A percentile compares a stretch with the other conserved stretches of the same genome.
Evolutionary conservation across 192 early-diverging fungal genomes (phyloP).

Genomic region (Jimgerdemannia flammicorona): DNA sequence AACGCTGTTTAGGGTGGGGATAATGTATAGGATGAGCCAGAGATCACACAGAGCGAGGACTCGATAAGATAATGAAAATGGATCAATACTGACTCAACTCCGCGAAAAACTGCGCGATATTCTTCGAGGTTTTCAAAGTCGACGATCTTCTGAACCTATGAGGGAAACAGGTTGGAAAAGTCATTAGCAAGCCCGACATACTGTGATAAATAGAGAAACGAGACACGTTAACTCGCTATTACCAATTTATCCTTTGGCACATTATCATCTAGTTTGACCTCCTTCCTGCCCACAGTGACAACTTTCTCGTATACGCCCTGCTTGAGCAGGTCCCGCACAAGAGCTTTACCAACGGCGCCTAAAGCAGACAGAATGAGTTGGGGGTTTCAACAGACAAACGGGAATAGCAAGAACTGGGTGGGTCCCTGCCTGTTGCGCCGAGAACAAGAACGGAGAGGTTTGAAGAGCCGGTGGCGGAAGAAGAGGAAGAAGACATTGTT

Average conservation of each 20-base stretch:
- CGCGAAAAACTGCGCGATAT: conserved; percentile 30
- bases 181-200: not conserved
- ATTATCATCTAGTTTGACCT: conserved; percentile 31
- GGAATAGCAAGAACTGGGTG: not conserved
- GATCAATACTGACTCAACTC: conserved; percentile 31
- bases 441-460: not conserved
- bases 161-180: not conserved
- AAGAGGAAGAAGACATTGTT: too few relatives aligned
- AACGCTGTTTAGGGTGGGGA: conserved; percentile 29
- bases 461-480: too few relatives aligned
- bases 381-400: not conserved
- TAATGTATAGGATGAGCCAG: too few relatives aligned
- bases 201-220: too few relatives aligned
- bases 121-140: conserved; percentile 70
- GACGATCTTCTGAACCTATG: conserved; percentile 57
- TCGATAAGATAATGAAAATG: conserved; percentile 12
- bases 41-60: conserved; percentile 2
- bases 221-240: not conserved
- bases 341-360: conserved; percentile 56
- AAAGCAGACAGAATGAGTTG: not conserved
- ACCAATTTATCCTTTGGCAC: conserved; percentile 41
- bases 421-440: not conserved
- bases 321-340: conserved; percentile 52
- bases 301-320: conserved; percentile 45
- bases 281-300: conserved; percentile 39